Evolutionary conservation across 192 early-diverging fungal genomes (phyloP).

Genomic region (Coemansia sp.): DNA sequence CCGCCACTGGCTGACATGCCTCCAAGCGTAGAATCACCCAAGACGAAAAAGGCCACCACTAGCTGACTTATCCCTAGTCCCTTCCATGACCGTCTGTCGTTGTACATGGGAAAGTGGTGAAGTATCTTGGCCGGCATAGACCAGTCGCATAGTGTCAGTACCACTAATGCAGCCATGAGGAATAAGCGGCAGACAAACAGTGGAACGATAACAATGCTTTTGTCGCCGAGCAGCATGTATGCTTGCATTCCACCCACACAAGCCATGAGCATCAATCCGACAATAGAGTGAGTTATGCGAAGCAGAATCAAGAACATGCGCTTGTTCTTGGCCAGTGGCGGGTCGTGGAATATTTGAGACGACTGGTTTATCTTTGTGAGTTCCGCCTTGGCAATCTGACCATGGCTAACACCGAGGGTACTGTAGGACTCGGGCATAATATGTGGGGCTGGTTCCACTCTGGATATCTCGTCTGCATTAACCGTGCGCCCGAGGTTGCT

Average conservation of each 20-base stretch:
- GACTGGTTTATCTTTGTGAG: not conserved
- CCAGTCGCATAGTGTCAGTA: slow-evolving; percentile 41
- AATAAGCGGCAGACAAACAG: slow-evolving; percentile 40
- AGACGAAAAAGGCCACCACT: slow-evolving; percentile 31
- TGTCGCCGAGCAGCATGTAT: slow-evolving; percentile 29
- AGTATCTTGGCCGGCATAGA: slow-evolving; percentile 9
- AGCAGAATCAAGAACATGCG: slow-evolving; percentile 5
- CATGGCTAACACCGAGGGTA: not conserved
- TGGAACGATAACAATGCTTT: slow-evolving; percentile 25
- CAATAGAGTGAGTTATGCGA: slow-evolving; percentile 19
- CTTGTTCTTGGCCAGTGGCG: slow-evolving; percentile 1
- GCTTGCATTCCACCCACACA: slow-evolving; percentile 36
- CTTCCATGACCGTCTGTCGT: slow-evolving; percentile 24
- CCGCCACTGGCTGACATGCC: slow-evolving; percentile 10
- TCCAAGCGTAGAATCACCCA: slow-evolving; percentile 31
- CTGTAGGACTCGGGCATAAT: slow-evolving; percentile 15
- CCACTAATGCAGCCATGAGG: slow-evolving; percentile 13
- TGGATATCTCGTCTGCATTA: not conserved
- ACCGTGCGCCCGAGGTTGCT: not conserved
- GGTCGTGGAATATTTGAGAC: not conserved
- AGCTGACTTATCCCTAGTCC: slow-evolving; percentile 40
- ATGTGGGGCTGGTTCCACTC: slow-evolving; percentile 2
- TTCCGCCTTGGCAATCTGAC: not conserved
- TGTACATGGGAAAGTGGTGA: slow-evolving; percentile 45
- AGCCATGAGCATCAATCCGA: slow-evolving; percentile 5